A percentile compares a stretch with the other conserved stretches of the same genome.
Evolutionary conservation across 225 moss, liverwort and hornwort genomes (phyloP).

Genomic region (Pseudoscleropodium purum): DNA sequence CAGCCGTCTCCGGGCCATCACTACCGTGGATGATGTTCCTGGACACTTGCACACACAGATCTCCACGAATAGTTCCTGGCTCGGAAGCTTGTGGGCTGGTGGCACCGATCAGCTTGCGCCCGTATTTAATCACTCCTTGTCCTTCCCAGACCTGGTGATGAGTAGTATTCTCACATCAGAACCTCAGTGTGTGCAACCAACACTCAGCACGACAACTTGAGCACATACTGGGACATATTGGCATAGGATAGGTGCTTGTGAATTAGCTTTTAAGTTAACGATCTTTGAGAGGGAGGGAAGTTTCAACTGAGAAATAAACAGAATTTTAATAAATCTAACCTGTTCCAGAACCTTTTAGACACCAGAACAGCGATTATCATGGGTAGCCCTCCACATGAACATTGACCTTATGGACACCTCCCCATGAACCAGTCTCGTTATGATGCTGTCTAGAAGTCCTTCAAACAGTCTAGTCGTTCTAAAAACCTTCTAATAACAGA

Average conservation of each 20-base stretch:
- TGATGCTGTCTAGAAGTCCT: neutral
- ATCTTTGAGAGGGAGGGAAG: neutral
- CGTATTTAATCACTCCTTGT: slow-evolving; percentile 74
- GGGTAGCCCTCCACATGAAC: neutral
- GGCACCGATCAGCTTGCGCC: slow-evolving; percentile 75
- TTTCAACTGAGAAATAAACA: neutral
- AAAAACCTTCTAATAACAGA: neutral
- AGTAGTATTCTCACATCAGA: neutral
- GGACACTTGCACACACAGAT: slow-evolving; percentile 48
- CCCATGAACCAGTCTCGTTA: neutral
- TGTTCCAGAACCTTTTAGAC: neutral
- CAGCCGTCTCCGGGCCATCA: slow-evolving; percentile 60
- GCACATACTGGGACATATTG: neutral
- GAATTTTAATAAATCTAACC: no score
- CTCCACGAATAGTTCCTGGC: slow-evolving; percentile 74
- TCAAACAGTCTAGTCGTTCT: neutral
- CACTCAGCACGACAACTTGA: neutral
- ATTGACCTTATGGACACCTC: neutral
- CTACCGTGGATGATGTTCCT: slow-evolving; percentile 68
- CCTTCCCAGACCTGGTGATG: slow-evolving; percentile 74
- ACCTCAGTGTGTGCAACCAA: neutral
- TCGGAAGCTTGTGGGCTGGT: slow-evolving; percentile 64
- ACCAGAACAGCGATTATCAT: neutral
- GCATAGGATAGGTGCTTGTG: no score
- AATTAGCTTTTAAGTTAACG: neutral